These are phyloP conservation scores for Aspergillus conjunctus DNA, from an alignment of 495 filamentous ascomycete species.

Conservation along the genomic window DNA sequence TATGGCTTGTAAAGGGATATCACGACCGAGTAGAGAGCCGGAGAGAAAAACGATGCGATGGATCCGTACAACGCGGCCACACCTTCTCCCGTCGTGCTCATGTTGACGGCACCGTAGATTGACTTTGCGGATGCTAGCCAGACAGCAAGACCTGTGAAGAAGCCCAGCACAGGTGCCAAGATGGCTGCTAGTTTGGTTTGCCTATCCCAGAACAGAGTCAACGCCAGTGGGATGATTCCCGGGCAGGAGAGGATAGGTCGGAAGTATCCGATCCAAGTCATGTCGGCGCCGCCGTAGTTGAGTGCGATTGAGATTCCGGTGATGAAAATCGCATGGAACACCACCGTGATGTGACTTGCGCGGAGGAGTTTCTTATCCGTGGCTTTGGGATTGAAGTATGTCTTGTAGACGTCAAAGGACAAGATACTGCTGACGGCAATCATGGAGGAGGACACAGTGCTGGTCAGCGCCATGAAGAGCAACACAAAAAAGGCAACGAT, in stretches of 20 bases:
- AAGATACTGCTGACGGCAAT: conserved; percentile 52
- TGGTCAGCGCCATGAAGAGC: conserved; percentile 58
- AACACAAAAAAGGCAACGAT: conserved; percentile 54
- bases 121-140: conserved; percentile 40
- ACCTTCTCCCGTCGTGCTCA: conserved; percentile 36
- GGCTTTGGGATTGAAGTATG: conserved; percentile 53
- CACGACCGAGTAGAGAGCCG: conserved; percentile 42
- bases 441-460: conserved; percentile 47
- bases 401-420: conserved; percentile 53
- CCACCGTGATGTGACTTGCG: conserved; percentile 40
- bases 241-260: conserved; percentile 41
- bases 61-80: conserved; percentile 39
- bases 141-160: conserved; percentile 39
- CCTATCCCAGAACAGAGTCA: conserved; percentile 43
- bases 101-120: conserved; percentile 37
- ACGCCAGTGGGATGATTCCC: conserved; percentile 39
- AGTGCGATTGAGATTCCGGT: conserved; percentile 40
- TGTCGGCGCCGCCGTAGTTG: conserved; percentile 44
- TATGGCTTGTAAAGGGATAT: conserved; percentile 48
- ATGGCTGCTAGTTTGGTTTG: conserved; percentile 42
- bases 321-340: conserved; percentile 43
- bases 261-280: conserved; percentile 47
- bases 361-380: conserved; percentile 38
- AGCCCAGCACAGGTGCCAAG: conserved; percentile 37
- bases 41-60: conserved; percentile 40